Conservation (phyloP, 768 basidiomycete species). For the Lactarius indigo region DNA sequence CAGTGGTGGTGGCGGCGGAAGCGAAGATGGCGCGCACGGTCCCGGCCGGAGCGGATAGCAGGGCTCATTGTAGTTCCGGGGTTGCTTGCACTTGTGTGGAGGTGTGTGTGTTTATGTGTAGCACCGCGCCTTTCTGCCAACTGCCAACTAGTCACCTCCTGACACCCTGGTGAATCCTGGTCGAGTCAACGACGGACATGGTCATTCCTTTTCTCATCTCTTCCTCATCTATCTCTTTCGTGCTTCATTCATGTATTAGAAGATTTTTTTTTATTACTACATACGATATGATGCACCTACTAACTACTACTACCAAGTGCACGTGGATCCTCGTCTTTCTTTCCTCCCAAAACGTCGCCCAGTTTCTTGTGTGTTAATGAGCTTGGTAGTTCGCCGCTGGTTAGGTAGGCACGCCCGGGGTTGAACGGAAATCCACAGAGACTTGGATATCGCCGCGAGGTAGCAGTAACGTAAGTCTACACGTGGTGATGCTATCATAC, state of each 20-base stretch:
- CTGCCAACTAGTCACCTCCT: not conserved
- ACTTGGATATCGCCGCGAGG: not conserved
- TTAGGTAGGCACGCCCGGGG: not conserved
- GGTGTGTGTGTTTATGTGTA: not conserved
- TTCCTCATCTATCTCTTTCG: not conserved
- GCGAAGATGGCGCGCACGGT: constrained; percentile 11
- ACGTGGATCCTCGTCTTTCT: not conserved
- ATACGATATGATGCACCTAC: not conserved
- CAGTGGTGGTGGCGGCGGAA: not conserved
- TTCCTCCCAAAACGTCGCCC: not conserved
- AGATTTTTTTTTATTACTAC: not conserved
- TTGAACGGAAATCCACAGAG: not conserved
- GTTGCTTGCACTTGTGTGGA: not conserved
- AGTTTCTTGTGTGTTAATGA: not conserved
- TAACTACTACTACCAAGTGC: not conserved
- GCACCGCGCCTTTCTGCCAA: not conserved
- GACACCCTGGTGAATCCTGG: not conserved
- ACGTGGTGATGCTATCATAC: no score
- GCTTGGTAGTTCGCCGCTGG: not conserved
- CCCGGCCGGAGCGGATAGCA: constrained; percentile 8
- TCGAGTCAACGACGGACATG: not conserved
- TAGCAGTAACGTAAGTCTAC: no score
- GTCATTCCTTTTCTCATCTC: not conserved
- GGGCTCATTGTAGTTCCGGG: not conserved
- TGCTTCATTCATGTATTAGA: constrained; percentile 1